Percentiles rank a stretch among this genome's conserved stretches.
Evolutionary conservation across 805 yeast genomes (phyloP).

Genomic region (Citeromyces nyonsensis): DNA sequence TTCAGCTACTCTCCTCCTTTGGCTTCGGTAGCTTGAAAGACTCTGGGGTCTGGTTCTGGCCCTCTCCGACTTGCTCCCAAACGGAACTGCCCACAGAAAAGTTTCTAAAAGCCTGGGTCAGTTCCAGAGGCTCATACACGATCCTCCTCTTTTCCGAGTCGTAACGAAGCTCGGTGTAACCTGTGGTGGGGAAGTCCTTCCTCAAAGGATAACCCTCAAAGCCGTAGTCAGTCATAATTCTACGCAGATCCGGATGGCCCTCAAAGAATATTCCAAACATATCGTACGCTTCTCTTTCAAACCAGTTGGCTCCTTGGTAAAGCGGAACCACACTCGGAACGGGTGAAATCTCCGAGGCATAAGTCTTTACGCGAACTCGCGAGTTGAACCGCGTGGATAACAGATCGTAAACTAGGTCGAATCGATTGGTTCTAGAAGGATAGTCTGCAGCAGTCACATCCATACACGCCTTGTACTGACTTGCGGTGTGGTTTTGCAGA

Average conservation of each 20-base stretch:
- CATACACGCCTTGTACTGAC: slow-evolving; percentile 66
- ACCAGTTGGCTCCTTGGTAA: slow-evolving; percentile 79
- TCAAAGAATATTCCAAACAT: slow-evolving; percentile 79
- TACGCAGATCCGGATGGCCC: slow-evolving; percentile 79
- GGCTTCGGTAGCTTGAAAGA: slow-evolving; percentile 73
- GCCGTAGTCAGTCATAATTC: slow-evolving; percentile 86
- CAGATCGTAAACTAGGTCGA: slow-evolving; percentile 76
- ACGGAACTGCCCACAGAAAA: slow-evolving; percentile 78
- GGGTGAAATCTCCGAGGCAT: slow-evolving; percentile 68
- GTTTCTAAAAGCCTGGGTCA: slow-evolving; percentile 87
- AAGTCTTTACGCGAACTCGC: slow-evolving; percentile 78
- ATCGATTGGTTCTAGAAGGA: slow-evolving; percentile 72
- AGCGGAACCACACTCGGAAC: slow-evolving; percentile 68
- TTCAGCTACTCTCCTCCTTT: too few relatives aligned
- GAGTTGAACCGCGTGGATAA: slow-evolving; percentile 75
- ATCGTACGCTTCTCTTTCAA: slow-evolving; percentile 81
- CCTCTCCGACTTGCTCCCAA: slow-evolving; percentile 88
- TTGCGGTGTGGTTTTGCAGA: slow-evolving; percentile 62
- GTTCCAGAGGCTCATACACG: slow-evolving; percentile 79
- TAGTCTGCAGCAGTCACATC: slow-evolving; percentile 82
- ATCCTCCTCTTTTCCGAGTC: slow-evolving; percentile 86
- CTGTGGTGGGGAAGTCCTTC: slow-evolving; percentile 87
- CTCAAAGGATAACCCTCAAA: slow-evolving; percentile 86
- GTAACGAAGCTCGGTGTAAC: slow-evolving; percentile 80
- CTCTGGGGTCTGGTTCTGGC: slow-evolving; percentile 70